phyloP scores from a whole-genome alignment of 2,329 filamentous ascomycete genomes.

The Westerdykella sp. region DNA sequence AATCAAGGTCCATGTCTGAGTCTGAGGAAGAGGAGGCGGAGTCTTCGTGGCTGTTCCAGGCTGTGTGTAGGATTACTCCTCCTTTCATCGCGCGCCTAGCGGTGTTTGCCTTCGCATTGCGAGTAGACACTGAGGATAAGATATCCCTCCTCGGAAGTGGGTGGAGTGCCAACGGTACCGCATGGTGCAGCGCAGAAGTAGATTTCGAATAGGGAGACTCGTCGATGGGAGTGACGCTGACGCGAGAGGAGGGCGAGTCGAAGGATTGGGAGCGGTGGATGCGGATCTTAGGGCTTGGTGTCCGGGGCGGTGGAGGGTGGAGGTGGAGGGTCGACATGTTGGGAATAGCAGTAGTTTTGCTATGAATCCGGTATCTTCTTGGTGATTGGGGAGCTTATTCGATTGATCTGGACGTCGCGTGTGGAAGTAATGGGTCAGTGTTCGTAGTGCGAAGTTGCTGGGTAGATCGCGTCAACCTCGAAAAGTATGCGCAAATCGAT shows the following conservation, averaged over 20 bases:
- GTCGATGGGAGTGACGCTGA: slow-evolving; percentile 25
- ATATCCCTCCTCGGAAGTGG: background rate
- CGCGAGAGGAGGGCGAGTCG: slow-evolving; percentile 29
- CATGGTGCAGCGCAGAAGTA: slow-evolving; percentile 7
- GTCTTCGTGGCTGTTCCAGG: too few species aligned
- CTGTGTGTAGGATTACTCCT: too few species aligned
- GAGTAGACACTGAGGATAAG: too few species aligned
- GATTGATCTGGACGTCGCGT: background rate
- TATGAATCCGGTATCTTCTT: background rate
- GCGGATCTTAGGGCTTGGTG: slow-evolving; percentile 32
- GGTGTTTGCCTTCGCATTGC: too few species aligned
- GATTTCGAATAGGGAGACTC: slow-evolving; percentile 34
- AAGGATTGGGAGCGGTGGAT: slow-evolving; percentile 33
- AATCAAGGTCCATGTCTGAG: too few species aligned
- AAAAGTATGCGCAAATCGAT: background rate
- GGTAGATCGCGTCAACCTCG: background rate
- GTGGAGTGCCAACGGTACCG: too few species aligned
- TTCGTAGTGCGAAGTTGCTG: background rate
- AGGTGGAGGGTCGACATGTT: slow-evolving; percentile 9
- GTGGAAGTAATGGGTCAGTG: background rate
- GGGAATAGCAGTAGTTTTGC: background rate
- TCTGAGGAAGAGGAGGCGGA: too few species aligned
- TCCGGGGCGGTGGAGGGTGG: slow-evolving; percentile 18
- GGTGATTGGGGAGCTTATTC: background rate
- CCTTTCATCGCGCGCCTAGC: too few species aligned